Evolutionary conservation across 176 grass and related monocot genomes (phyloP).

Genomic region (Bonia amplexicaulis): DNA sequence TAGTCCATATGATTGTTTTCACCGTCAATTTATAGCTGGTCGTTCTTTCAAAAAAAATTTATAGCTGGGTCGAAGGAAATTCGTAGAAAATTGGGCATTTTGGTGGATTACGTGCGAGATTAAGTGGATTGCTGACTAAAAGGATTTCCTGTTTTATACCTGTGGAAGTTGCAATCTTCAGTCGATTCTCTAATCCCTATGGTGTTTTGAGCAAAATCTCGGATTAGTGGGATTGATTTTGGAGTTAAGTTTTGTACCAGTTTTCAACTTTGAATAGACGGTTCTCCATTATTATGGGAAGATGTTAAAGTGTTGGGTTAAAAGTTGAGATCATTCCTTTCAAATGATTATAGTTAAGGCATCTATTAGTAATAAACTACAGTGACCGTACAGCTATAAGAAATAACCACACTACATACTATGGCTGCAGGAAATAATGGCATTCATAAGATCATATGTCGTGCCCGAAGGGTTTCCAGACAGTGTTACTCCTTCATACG

Average conservation of each 20-base stretch:
- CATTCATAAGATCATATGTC: conserved; percentile 94
- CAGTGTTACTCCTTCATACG: conserved; percentile 92
- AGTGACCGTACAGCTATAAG: neutral
- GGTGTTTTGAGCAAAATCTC: neutral
- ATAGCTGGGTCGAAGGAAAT: neutral
- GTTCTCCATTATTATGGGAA: neutral
- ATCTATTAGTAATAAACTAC: neutral
- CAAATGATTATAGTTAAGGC: neutral
- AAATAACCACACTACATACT: conserved; percentile 5
- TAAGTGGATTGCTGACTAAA: neutral
- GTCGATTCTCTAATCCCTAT: neutral
- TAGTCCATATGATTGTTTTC: neutral
- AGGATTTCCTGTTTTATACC: neutral
- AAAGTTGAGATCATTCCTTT: neutral
- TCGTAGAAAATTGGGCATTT: neutral
- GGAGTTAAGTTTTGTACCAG: neutral
- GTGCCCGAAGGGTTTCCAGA: conserved; percentile 99
- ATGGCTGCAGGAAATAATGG: conserved; percentile 78
- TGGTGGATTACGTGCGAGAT: neutral
- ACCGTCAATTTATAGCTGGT: neutral
- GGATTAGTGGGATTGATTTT: conserved; percentile 1
- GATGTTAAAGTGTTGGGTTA: neutral
- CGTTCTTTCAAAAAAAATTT: neutral
- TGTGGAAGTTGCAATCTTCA: neutral
- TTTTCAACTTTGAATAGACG: neutral